Evolutionary conservation across 441 rosid species (phyloP), one percentile per base, ranked within the genome.

Genomic region (Syzygium malaccense): DNA sequence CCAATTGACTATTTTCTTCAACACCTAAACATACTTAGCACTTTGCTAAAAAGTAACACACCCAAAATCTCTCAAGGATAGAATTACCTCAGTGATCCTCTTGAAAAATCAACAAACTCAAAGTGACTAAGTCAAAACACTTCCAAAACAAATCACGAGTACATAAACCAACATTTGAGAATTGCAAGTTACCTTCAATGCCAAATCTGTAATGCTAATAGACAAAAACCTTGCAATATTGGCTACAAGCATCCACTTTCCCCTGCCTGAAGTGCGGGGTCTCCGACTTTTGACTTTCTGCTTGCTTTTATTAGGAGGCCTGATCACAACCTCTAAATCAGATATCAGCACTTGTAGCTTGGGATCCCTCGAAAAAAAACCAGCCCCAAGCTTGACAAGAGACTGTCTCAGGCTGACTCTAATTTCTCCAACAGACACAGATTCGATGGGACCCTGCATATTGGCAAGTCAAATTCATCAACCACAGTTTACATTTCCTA

Each of bases 221-320:
- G 99, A 98, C 92, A 98, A 92, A 94, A 95, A 98, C 91, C 97
- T 95, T 68, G 99, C 98, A 90, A 94, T 86, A 88, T 94, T 97
- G 90, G 98, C 99, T 87, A 95, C 93, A 91, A 97, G 95, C 97
- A 94, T 96, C 99, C 96, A 98, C 91, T 96, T 96, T 89, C 99
- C 99, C 92, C 96, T 90, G 91, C 99, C 97, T 89, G 98, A 93
- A 89, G 91, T 84, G 54, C 94, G 95, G 84, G 97, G 51, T 91
- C 92, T 98, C 49, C 79, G 92, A 88, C 91, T 90, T 92, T 92
- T 96, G 75, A 92, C 78, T 91, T 94, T 95, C 86, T 88, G 91
- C 86, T 92, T 78, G 88, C 91, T 93, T 93, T 91, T 94, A 89
- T 85, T 93, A 87, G 99, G 92, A 84, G 97, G 91, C 92, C 99